Conservation (phyloP, 352 stramenopile genomes). For the Phytophthora ohioensis region DNA sequence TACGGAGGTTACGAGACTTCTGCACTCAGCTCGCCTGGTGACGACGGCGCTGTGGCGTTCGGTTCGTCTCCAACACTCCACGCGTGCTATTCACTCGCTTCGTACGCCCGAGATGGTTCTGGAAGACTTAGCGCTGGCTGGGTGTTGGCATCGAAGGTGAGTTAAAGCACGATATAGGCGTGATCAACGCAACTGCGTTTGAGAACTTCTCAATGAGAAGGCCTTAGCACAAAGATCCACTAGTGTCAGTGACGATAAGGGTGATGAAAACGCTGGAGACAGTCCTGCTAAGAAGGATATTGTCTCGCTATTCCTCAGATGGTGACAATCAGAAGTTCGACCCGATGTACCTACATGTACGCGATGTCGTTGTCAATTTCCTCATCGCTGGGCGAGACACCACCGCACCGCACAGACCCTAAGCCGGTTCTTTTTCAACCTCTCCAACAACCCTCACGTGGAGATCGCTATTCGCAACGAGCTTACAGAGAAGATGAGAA, state of each 20-base stretch:
- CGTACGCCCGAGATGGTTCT: not conserved
- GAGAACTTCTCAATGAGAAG: not conserved
- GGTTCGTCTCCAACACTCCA: too few relatives aligned
- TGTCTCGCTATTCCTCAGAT: not conserved
- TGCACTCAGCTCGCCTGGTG: too few relatives aligned
- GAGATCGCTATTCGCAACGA: constrained; percentile 52
- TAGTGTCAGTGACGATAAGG: not conserved
- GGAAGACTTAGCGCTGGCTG: not conserved
- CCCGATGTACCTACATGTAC: constrained; percentile 39
- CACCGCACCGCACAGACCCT: not conserved
- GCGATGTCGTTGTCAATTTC: constrained; percentile 83
- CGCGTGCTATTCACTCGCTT: not conserved
- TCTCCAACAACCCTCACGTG: constrained; percentile 59
- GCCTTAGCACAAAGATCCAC: not conserved
- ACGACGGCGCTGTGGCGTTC: too few relatives aligned
- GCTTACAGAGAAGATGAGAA: constrained; percentile 29
- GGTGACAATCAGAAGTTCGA: not conserved
- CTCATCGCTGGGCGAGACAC: constrained; percentile 76
- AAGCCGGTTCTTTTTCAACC: constrained; percentile 32
- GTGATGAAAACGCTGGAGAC: not conserved
- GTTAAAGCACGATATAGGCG: not conserved
- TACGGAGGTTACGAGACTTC: too few relatives aligned
- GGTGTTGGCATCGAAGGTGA: not conserved
- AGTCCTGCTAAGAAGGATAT: not conserved
- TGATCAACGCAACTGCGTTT: not conserved